These are phyloP conservation scores for Mycena pura DNA, from an alignment of 768 basidiomycete genomes.

Conservation along the genomic window DNA sequence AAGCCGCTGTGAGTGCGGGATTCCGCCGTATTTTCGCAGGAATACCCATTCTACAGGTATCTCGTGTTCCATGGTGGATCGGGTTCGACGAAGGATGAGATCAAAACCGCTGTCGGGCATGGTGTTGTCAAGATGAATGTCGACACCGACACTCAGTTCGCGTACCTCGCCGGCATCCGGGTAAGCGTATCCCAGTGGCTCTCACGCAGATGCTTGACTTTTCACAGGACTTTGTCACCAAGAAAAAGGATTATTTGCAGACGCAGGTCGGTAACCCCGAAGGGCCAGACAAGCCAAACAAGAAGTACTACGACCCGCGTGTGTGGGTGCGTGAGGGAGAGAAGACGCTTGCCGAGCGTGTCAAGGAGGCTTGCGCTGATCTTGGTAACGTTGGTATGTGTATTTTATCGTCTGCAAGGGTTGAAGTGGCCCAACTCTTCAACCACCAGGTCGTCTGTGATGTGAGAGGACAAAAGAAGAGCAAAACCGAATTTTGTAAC, in stretches of 20 bases:
- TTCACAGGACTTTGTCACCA: slow-evolving; percentile 78
- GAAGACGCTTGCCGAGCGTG: slow-evolving; percentile 86
- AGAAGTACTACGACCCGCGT: slow-evolving; percentile 98
- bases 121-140: slow-evolving; percentile 99
- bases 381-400: slow-evolving; percentile 69
- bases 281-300: slow-evolving; percentile 97
- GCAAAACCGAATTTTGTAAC: too few species aligned
- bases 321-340: slow-evolving; percentile 99
- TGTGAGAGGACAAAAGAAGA: too few species aligned
- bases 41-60: slow-evolving; percentile 58
- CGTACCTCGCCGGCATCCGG: slow-evolving; percentile 87
- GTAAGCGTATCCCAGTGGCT: slow-evolving; percentile 43
- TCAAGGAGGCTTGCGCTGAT: slow-evolving; percentile 93
- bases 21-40: background rate
- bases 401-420: too few species aligned
- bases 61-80: slow-evolving; percentile 99
- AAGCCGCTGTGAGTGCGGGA: slow-evolving; percentile 80
- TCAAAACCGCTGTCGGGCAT: slow-evolving; percentile 85
- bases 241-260: slow-evolving; percentile 87
- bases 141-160: slow-evolving; percentile 93
- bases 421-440: too few species aligned
- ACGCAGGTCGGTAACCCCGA: slow-evolving; percentile 98
- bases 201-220: background rate
- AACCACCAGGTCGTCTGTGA: too few species aligned
- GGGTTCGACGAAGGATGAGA: slow-evolving; percentile 96